Base-by-base conservation (phyloP, 495 filamentous ascomycete species). In the Neohortaea acidophila region DNA sequence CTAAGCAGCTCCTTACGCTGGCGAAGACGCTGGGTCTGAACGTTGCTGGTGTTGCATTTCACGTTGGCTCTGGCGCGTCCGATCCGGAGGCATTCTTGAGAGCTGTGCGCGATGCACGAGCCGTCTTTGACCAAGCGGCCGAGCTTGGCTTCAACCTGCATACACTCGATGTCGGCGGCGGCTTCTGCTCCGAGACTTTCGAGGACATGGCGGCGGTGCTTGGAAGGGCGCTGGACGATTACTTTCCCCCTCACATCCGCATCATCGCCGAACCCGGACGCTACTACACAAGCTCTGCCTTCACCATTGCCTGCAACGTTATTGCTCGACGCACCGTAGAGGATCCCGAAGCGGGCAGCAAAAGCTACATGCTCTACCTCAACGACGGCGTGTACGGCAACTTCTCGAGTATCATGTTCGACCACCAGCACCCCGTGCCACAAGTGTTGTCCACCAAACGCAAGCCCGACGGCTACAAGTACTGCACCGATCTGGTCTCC, bases 381-480 rank as follows among this genome's bases (percentile, higher is more conserved):
- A 96, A 96, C 52, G 89, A 96, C 49, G 89, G 89, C 19, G 74
- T 94, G 26, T 99, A 99, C 47, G 87, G 89, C 41, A 94, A 94
- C 60, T 96, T 99, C 60, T 87, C 83, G 43, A 89, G 81, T 70
- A 94, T 94, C 67, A 91, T 99, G 61, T 99, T 94, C 59, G 91
- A 96, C 52, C 91, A 96, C 58, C 91, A 99, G 64, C 69, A 92
- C 51, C 87, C 86, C 0, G 60, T 78, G 29, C 82, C 87, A 34
- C 82, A 77, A 58, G 67, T 96, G 36, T 62, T 99, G 20, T 75
- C 76, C 48, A 67, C 64, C 33, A 69, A 65, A 18, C 40, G 41
- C 21, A 24, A 31, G 9, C 39, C 20, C n/a, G 61, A 68, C 19
- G 62, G 57, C 18, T 66, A 67, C 47, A 45, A 56, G 31, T 55